Evolutionary conservation across 805 yeast genomes (phyloP), one percentile per base, ranked within the genome.

Genomic region (Ogataea allantospora): DNA sequence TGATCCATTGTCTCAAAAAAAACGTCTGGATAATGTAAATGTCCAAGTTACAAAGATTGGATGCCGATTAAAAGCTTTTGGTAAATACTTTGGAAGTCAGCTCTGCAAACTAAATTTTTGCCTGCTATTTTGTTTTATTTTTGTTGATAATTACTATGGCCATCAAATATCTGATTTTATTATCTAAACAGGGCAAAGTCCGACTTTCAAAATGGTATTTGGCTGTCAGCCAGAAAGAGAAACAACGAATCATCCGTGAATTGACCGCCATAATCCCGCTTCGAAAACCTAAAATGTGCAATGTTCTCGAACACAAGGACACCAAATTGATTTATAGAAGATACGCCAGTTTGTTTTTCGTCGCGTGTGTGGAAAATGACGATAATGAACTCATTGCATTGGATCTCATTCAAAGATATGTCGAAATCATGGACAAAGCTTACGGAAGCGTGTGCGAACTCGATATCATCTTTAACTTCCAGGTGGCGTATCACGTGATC

Each of bases 361-460:
- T 93, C 32, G 83, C 87, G 25, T 96, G 96, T 0, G 78, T 89
- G 18, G 93, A 84, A 35, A 71, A 75, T 28, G 82, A 77, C 30
- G 96, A 86, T 55, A 93, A 93, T 60, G 99, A 93, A 59, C 70
- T 93, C 46, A 63, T 87, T 38, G 80, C 95, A 1, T 68, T 93
- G 40, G 99, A 93, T 55, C 68, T 84, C 12, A 81, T 93, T 35
- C 99, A 93, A 60, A 71, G 97, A 44, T 93, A 81, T 59, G 99
- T 93, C 27, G 99, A 93, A 61, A 88, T 87, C 48, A 88, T 93
- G 96, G 99, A 93, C 67, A 83, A 84, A 51, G 79, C 88, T 43
- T 93, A 87, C 58, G 97, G 96, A 9, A 91, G 88, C 55, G 99
- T 93, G 12, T 88, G 97, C 64, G 99, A 93, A 60, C 70, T 93